Percentiles rank a stretch among this genome's conserved stretches.
These are phyloP conservation scores for Phytopythium cucurbitacearum DNA, from an alignment of 352 stramenopile species.

Conservation along the genomic window DNA sequence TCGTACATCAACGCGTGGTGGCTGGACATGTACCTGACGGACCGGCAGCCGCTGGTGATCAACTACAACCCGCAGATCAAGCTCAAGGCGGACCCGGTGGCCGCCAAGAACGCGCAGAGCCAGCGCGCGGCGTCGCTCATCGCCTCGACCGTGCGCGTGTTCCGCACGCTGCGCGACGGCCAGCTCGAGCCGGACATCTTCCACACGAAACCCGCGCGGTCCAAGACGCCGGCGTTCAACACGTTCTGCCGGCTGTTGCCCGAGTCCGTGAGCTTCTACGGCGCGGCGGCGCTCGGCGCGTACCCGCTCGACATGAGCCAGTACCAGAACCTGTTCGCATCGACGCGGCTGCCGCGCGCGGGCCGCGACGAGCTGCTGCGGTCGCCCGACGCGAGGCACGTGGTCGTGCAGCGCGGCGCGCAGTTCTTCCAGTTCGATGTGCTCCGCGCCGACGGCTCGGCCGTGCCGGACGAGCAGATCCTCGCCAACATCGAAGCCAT, in stretches of 20 bases:
- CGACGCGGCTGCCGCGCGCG: slow-evolving; percentile 57
- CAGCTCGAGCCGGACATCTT: slow-evolving; percentile 88
- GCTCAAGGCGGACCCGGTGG: slow-evolving; percentile 76
- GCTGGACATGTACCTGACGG: slow-evolving; percentile 90
- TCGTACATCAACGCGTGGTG: slow-evolving; percentile 93
- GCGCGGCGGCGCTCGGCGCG: slow-evolving; percentile 72
- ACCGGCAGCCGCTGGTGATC: slow-evolving; percentile 82
- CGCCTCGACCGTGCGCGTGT: slow-evolving; percentile 77
- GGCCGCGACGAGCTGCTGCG: slow-evolving; percentile 74
- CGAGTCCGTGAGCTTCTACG: slow-evolving; percentile 85
- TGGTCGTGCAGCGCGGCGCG: slow-evolving; percentile 83
- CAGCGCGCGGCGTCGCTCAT: slow-evolving; percentile 85
- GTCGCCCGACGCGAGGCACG: slow-evolving; percentile 54
- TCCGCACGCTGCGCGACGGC: slow-evolving; percentile 73
- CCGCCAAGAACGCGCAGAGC: slow-evolving; percentile 82
- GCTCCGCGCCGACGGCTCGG: slow-evolving; percentile 50
- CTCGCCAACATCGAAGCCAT: slow-evolving; percentile 85
- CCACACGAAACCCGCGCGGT: slow-evolving; percentile 81
- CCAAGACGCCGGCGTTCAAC: slow-evolving; percentile 77
- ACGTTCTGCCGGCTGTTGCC: slow-evolving; percentile 83
- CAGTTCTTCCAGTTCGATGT: slow-evolving; percentile 89
- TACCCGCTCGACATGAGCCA: slow-evolving; percentile 92
- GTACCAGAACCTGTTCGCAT: slow-evolving; percentile 89
- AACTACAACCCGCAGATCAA: slow-evolving; percentile 92
- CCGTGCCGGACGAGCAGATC: slow-evolving; percentile 72